Base-by-base conservation (phyloP, 768 basidiomycete genomes). In the Tricholoma bakamatsutake region DNA sequence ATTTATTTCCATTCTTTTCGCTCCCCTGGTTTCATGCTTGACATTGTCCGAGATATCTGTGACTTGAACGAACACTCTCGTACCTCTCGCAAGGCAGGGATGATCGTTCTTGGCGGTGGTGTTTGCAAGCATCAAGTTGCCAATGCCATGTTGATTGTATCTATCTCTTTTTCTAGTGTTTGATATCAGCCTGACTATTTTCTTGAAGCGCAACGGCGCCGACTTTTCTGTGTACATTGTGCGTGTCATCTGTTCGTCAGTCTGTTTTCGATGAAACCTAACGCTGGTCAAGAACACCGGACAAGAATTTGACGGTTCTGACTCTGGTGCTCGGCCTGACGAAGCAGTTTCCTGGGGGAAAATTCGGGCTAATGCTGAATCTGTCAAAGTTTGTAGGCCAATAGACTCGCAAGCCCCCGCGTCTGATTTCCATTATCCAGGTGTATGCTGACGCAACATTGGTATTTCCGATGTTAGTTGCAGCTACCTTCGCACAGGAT, bases 91-190 rank as follows among this genome's bases (percentile, higher is more conserved):
- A 95, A 93, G 72, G 97, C 97, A 17, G 97, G 97, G 2, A 98
- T 98, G 95, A 93, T 99, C 62, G 85, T 99, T 52, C 83, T 98
- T 11, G 97, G 97, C 7, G 97, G 97, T 2, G 97, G 97, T 1
- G 94, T 99, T 9, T 98, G 95, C 76, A 99, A 99, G 69, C 97
- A 99, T 68, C 97, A 99, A 67, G 97, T 99, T 55, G 96, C 96
- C n/a, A 99, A 99, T 66, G 94, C 96, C 1, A 98, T 99, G 97
- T 76, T 99, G 21, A 97, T 99, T 66, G 96, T 98, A 70, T 71
- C 81, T 57, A 54, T 17, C 52, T 11, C 13, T 53, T 50, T n/a
- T 37, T 28, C 30, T 5, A 13, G 46, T 28, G 13, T 31, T 39
- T 54, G 28, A 56, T 53, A 57, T 17, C 43, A 33, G 33, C 37